Evolutionary conservation across 345 rosid genomes (phyloP), one percentile per base, ranked within the genome.

Genomic region (Salix caprea): DNA sequence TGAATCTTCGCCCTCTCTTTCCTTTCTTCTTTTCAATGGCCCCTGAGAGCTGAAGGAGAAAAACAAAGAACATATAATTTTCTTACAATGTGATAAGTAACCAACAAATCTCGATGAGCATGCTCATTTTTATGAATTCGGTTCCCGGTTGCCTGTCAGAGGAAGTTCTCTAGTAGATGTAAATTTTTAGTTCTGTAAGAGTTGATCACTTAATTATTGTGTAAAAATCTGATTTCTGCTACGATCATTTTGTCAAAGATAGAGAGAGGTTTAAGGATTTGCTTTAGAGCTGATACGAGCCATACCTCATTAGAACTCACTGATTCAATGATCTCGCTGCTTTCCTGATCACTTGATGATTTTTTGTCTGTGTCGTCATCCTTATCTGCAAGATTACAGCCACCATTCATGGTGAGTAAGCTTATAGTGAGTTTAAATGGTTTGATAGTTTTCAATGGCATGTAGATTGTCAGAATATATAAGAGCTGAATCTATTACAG

Each of bases 1-100:
- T 74, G 32, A 77, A 67, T 68, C 70, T 68, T 9, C 40, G 19
- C 6, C 76, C 74, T 61, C 21, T 76, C 81, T 74, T 76, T 40
- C 26, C 65, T 62, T 81, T 78, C 76, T 72, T 75, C 42, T 34
- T 50, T 74, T 6, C 48, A 65, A 76, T 72, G 13, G 8, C 32
- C 69, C 12, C 66, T 7, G 62, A 52, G 12, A 12, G 77, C 83
- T 84, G 74, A 19, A 12, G 26, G 61, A 60, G 46, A 65, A 3
- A 69, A 69, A 32, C 26, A n/a, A 64, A 74, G 9, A 73, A 14
- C 39, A 39, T 11, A 8, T n/a, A 58, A 65, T 4, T 13, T 11
- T 65, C 5, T 65, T 65, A 4, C 21, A 65, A 4, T 46, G 52
- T 12, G 4, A 46, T 3, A 46, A 46, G 5, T 14, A 46, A 15